A percentile compares a stretch with the other conserved stretches of the same genome.
These are phyloP conservation scores for Ensete glaucum DNA, from an alignment of 176 grass and related monocot genomes.

Conservation along the genomic window DNA sequence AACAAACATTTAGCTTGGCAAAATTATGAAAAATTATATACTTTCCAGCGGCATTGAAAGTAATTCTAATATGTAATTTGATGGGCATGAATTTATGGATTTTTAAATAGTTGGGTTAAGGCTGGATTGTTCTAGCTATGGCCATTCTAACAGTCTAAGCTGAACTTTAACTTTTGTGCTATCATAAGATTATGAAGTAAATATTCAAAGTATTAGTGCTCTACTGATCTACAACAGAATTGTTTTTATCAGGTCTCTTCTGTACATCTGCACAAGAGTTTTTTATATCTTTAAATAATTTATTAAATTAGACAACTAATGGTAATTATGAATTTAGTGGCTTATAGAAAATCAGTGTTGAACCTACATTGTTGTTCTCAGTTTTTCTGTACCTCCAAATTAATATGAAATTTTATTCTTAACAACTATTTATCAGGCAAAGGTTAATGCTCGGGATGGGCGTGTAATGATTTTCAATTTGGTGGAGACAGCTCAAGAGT, in stretches of 20 bases:
- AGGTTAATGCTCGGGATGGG: slow-evolving; percentile 80
- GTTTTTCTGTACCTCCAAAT: not conserved
- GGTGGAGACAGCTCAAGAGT: slow-evolving; percentile 94
- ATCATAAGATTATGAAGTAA: too few species aligned
- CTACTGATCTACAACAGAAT: too few species aligned
- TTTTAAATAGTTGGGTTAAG: too few species aligned
- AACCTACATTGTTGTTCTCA: not conserved
- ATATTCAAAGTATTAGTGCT: too few species aligned
- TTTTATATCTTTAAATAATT: not conserved
- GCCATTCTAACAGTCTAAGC: too few species aligned
- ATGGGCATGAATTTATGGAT: too few species aligned
- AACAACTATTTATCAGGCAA: slow-evolving; percentile 46
- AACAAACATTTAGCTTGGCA: too few species aligned
- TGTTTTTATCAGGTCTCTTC: not conserved
- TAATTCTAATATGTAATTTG: too few species aligned
- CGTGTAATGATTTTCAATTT: slow-evolving; percentile 95
- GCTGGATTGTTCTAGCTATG: too few species aligned
- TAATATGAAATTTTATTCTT: not conserved
- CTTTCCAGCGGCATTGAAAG: too few species aligned
- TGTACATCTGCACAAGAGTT: not conserved
- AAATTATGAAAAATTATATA: too few species aligned
- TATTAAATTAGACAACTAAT: not conserved
- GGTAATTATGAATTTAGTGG: not conserved
- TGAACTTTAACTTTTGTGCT: too few species aligned
- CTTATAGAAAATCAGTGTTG: not conserved